These are phyloP conservation scores for Trametes sp. DNA, from an alignment of 1,284 basidiomycete genomes.

Conservation along the genomic window DNA sequence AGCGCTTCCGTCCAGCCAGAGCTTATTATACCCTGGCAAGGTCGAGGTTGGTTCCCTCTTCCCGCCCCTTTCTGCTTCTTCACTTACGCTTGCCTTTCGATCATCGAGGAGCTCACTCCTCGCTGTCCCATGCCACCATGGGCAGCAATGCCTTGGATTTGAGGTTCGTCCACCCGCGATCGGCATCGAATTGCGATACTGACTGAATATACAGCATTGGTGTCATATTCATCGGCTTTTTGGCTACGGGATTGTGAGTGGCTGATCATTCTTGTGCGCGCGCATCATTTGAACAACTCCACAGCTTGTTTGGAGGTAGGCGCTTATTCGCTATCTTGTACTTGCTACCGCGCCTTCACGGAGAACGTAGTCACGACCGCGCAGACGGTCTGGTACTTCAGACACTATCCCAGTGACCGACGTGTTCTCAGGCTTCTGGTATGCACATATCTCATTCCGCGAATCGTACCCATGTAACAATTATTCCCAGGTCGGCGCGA, in stretches of 20 bases:
- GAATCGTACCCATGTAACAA: not conserved
- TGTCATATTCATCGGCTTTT: slow-evolving; percentile 12
- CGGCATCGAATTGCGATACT: no score
- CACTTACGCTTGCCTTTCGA: not conserved
- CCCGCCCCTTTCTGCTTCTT: not conserved
- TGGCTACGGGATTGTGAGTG: slow-evolving; percentile 11
- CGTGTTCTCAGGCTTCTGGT: slow-evolving; percentile 17
- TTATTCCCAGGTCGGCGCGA: not conserved
- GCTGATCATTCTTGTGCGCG: not conserved
- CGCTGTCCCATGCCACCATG: slow-evolving; percentile 12
- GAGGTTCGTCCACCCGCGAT: not conserved
- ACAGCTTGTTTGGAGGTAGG: slow-evolving; percentile 15
- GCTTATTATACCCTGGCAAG: slow-evolving; percentile 11
- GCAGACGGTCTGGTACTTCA: slow-evolving; percentile 23
- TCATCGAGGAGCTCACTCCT: slow-evolving; percentile 12
- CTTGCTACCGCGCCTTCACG: not conserved
- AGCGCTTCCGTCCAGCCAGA: slow-evolving; percentile 1
- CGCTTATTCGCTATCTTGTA: not conserved
- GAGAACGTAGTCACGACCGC: slow-evolving; percentile 15
- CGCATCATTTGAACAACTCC: not conserved
- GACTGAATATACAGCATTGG: not conserved
- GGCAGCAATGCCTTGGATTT: slow-evolving; percentile 4
- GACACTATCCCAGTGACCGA: slow-evolving; percentile 23
- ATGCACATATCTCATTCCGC: not conserved
- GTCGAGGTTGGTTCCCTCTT: not conserved